Evolutionary conservation across 2,329 filamentous ascomycete genomes (phyloP), one percentile per base, ranked within the genome.

Genomic region (Phialophora tarda): DNA sequence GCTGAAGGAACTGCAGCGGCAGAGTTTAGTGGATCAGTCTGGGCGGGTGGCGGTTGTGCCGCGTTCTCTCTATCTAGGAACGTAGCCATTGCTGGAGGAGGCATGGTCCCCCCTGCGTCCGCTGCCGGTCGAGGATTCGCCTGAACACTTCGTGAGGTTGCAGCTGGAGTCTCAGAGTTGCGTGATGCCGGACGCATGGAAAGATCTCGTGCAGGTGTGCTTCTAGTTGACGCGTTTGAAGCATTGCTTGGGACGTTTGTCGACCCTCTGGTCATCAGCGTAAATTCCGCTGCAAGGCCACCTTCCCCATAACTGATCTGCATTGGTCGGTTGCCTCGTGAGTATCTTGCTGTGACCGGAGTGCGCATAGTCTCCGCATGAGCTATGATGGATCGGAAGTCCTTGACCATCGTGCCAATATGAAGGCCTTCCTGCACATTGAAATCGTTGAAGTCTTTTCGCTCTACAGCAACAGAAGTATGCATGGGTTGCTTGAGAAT

Each of bases 401-500:
- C 87, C 73, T 87, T 89, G 63, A 88, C 82, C 71, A 82, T 87
- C 69, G 88, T 88, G 58, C 86, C 82, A 69, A 89, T 83, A 71
- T 89, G 87, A 63, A 88, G 77, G 47, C 83, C 82, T 61, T 87
- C 82, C 72, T 87, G 83, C 47, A 86, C 85, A 24, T 80, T 77
- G 71, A 87, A 88, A 57, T 85, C 79, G 59, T 88, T 84, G 69
- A 89, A 89, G 67, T 89, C 87, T 65, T 82, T 81, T 24, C 81
- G 86, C 71, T 88, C 85, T 47, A 88, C 82, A 1, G 86, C 82
- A 10, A 89, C 86, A 7, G 86, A 86, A 4, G 87, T 89, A 67
- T 88, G 86, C 4, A 89, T 82, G 3, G 87, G 87, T 67, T 88
- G 84, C 75, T 88, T 89, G 32, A 89, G 77, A 6, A 88, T 83